Percentiles rank a stretch among this genome's conserved stretches.
Conservation (phyloP, 148 eudicot species). For the Silene uniflora region DNA sequence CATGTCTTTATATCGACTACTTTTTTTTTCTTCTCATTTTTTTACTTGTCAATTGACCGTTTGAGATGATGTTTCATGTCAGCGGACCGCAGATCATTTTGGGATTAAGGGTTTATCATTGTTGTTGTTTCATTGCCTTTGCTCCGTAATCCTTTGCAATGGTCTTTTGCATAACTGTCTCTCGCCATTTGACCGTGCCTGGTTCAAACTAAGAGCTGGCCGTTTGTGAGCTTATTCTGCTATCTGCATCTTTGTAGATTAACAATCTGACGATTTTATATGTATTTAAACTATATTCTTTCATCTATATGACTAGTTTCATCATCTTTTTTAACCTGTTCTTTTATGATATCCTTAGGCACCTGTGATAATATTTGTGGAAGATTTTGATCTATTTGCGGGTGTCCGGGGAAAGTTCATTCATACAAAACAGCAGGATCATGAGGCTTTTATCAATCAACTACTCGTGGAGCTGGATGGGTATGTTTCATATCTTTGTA, state of each 20-base stretch:
- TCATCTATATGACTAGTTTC: neutral
- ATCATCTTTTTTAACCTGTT: neutral
- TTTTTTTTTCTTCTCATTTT: neutral
- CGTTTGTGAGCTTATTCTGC: neutral
- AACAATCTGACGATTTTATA: neutral
- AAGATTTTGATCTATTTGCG: constrained; percentile 89
- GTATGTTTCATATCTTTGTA: constrained; percentile 32
- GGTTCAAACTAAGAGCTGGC: neutral
- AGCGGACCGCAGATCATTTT: too few species aligned
- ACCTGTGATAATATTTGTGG: constrained; percentile 92
- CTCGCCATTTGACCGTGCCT: neutral
- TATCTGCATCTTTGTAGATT: constrained; percentile 1
- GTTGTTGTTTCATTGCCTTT: neutral
- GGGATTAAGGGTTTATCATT: neutral
- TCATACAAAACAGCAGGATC: constrained; percentile 93
- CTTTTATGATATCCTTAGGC: constrained; percentile 50
- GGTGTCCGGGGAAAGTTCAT: constrained; percentile 90
- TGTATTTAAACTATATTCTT: neutral
- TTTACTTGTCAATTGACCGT: neutral
- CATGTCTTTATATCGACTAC: too few species aligned
- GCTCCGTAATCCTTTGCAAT: neutral
- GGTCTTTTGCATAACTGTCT: constrained; percentile 2
- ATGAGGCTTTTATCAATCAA: constrained; percentile 96
- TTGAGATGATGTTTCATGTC: too few species aligned
- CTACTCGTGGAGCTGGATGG: constrained; percentile 98